phyloP scores from a whole-genome alignment of 768 basidiomycete genomes.

The Gymnopilus dilepis region DNA sequence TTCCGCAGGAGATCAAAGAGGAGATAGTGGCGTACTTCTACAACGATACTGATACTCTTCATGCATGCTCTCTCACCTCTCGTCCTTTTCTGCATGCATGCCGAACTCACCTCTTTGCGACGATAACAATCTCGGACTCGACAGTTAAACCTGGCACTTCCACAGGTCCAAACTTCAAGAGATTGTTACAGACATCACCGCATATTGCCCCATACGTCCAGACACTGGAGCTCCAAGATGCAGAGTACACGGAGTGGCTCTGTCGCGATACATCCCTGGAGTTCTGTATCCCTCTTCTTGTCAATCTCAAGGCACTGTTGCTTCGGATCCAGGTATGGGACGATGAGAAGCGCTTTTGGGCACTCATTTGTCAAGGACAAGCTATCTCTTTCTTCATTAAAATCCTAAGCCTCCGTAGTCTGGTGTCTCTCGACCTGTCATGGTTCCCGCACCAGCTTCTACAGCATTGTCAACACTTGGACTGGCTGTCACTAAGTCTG shows the following conservation, averaged over 20 bases:
- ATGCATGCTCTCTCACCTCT: background rate
- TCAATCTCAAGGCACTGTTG: constrained; percentile 10
- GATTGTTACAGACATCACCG: background rate
- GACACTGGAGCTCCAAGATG: background rate
- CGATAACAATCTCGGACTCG: background rate
- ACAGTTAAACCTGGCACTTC: background rate
- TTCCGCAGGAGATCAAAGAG: background rate
- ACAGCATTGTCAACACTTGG: background rate
- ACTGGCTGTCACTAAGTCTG: background rate
- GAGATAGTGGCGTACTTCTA: background rate
- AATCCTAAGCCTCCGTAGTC: constrained; percentile 1
- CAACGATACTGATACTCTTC: background rate
- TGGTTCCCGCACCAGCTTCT: constrained; percentile 6
- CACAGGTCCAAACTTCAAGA: background rate
- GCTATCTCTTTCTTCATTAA: background rate
- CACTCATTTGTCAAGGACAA: background rate
- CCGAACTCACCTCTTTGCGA: background rate
- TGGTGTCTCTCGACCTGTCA: constrained; percentile 6
- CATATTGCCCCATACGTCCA: background rate
- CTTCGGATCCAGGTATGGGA: background rate
- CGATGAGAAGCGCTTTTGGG: background rate
- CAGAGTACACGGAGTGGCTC: background rate
- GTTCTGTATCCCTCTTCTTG: constrained; percentile 4
- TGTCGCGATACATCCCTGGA: background rate
- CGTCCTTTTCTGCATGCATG: background rate